A percentile compares a stretch with the other conserved stretches of the same genome.
Evolutionary conservation across 169 alveolate genomes (phyloP).

Genomic region (Perkinsus marinus): DNA sequence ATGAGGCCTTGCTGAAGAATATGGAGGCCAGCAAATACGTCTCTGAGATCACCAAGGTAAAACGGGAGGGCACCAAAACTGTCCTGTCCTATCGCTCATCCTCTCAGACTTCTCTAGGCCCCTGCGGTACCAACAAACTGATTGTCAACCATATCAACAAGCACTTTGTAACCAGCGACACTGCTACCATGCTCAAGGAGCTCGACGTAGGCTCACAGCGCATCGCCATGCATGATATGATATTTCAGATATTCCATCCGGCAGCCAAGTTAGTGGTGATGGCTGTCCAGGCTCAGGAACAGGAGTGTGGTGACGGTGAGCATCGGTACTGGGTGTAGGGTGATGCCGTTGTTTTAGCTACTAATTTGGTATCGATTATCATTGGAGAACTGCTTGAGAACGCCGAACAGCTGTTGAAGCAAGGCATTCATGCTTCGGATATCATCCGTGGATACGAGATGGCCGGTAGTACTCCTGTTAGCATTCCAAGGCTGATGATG

Average conservation of each 20-base stretch:
- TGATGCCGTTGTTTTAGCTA: neutral
- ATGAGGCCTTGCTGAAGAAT: constrained; percentile 72
- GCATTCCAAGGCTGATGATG: constrained; percentile 54
- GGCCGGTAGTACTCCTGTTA: constrained; percentile 68
- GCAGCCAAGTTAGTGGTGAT: constrained; percentile 94
- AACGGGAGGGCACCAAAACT: constrained; percentile 39
- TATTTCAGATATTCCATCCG: constrained; percentile 74
- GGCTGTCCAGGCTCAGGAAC: constrained; percentile 78
- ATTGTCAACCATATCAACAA: constrained; percentile 92
- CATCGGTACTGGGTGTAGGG: neutral
- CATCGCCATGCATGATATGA: too few species aligned
- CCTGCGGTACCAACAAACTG: constrained; percentile 91
- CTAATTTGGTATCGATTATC: neutral
- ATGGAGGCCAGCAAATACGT: constrained; percentile 73
- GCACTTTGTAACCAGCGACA: constrained; percentile 89
- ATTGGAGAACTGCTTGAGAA: neutral
- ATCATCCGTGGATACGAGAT: constrained; percentile 91
- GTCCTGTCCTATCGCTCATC: constrained; percentile 70
- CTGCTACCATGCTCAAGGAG: constrained; percentile 88
- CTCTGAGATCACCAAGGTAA: constrained; percentile 67
- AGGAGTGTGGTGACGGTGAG: constrained; percentile 15
- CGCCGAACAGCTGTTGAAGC: constrained; percentile 63
- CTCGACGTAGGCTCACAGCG: constrained; percentile 91
- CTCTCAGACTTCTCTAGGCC: constrained; percentile 89
- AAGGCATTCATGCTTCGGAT: constrained; percentile 90